Evolutionary conservation across 768 basidiomycete species (phyloP).

Genomic region (Coprinopsis strossmayeri): DNA sequence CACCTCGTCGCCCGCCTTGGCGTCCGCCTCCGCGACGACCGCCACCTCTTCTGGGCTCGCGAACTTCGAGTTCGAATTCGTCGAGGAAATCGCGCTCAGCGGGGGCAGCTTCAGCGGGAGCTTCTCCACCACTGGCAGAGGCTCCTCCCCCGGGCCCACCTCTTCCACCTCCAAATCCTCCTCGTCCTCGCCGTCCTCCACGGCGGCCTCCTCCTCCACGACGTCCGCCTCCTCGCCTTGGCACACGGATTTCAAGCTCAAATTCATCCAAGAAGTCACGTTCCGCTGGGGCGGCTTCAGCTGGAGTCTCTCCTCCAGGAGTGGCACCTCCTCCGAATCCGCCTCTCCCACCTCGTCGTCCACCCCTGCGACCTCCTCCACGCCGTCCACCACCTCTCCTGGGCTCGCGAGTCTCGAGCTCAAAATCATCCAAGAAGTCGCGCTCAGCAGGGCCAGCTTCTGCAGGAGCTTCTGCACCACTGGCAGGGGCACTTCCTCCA

Average conservation of each 20-base stretch:
- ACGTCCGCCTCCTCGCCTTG: not conserved
- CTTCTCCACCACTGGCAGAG: no score
- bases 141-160: no score
- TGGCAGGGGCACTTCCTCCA: no score
- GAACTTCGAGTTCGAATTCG: not conserved
- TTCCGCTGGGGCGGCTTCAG: not conserved
- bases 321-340: not conserved
- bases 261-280: not conserved
- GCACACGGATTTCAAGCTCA: not conserved
- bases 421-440: constrained; percentile 2
- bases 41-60: not conserved
- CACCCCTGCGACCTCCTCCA: no score
- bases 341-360: no score
- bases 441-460: no score
- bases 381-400: not conserved
- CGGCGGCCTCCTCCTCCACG: no score
- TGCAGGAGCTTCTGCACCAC: no score
- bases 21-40: not conserved
- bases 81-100: not conserved
- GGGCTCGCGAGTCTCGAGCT: not conserved
- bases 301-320: not conserved
- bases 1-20: not conserved
- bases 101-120: not conserved
- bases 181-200: no score
- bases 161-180: no score